Conservation (phyloP, 2,329 filamentous ascomycete species). For the Neodidymelliopsis sp. region DNA sequence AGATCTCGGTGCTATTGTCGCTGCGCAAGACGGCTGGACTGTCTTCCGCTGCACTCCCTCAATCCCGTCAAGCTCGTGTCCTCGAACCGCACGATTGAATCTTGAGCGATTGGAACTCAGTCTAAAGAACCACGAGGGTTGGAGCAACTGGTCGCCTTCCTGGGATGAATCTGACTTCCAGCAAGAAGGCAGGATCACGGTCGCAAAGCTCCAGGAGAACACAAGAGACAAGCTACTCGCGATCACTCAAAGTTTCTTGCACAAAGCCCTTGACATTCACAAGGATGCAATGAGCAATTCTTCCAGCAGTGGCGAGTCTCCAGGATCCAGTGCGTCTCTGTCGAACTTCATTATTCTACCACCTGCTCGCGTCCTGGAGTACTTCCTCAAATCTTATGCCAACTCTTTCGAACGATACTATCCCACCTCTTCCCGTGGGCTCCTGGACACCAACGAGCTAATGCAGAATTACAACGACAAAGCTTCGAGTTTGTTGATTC, state of each 20-base stretch:
- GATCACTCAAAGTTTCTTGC: slow-evolving; percentile 73
- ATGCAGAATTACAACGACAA: slow-evolving; percentile 68
- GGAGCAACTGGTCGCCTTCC: slow-evolving; percentile 60
- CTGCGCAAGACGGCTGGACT: slow-evolving; percentile 61
- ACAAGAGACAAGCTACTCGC: slow-evolving; percentile 75
- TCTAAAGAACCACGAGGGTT: slow-evolving; percentile 59
- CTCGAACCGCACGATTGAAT: slow-evolving; percentile 59
- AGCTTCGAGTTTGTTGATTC: slow-evolving; percentile 69
- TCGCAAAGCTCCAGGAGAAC: slow-evolving; percentile 59
- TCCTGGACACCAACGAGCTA: slow-evolving; percentile 71
- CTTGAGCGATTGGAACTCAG: slow-evolving; percentile 61
- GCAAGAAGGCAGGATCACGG: slow-evolving; percentile 55
- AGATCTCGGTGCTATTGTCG: slow-evolving; percentile 58
- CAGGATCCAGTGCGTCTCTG: slow-evolving; percentile 55
- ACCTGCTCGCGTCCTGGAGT: slow-evolving; percentile 70
- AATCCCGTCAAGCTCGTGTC: slow-evolving; percentile 57
- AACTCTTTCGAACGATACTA: slow-evolving; percentile 73
- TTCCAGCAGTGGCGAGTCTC: slow-evolving; percentile 53
- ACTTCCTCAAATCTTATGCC: slow-evolving; percentile 71
- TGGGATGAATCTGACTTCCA: slow-evolving; percentile 59
- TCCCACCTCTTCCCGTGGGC: slow-evolving; percentile 66
- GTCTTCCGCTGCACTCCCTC: slow-evolving; percentile 61
- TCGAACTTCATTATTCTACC: slow-evolving; percentile 72
- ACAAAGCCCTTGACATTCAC: slow-evolving; percentile 75
- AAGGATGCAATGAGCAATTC: slow-evolving; percentile 57